Percentiles rank a stretch among this genome's conserved stretches.
Evolutionary conservation across 495 filamentous ascomycete genomes (phyloP).

Genomic region (Elasticomyces elasticus): DNA sequence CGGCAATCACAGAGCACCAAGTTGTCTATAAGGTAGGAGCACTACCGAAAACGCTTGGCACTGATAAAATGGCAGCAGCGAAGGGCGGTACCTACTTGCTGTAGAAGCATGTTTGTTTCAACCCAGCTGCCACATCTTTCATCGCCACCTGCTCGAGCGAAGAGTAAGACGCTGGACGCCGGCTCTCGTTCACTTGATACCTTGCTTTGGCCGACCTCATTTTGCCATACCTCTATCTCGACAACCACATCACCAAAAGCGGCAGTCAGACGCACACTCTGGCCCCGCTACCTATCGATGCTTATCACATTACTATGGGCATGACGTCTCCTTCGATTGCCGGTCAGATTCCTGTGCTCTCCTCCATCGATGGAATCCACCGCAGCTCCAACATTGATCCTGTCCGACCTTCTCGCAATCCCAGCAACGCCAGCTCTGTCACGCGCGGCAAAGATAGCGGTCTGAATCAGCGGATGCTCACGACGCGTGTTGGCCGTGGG

Average conservation of each 20-base stretch:
- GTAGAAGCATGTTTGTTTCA: not conserved
- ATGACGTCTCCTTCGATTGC: constrained; percentile 10
- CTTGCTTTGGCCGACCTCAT: not conserved
- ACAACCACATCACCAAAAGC: not conserved
- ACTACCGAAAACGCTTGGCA: not conserved
- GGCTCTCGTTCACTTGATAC: not conserved
- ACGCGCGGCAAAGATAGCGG: not conserved
- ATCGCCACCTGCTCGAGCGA: not conserved
- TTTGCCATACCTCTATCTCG: not conserved
- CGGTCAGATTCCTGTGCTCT: constrained; percentile 1
- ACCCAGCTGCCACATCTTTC: not conserved
- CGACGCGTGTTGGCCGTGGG: not conserved
- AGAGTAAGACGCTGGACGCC: not conserved
- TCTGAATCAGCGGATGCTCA: not conserved
- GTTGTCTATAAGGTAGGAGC: not conserved
- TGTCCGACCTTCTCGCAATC: not conserved
- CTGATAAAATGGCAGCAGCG: not conserved
- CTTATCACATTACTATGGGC: constrained; percentile 1
- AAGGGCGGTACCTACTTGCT: not conserved
- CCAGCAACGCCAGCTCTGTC: constrained; percentile 4
- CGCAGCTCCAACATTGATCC: not conserved
- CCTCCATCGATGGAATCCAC: not conserved
- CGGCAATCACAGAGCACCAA: not conserved
- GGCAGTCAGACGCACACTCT: constrained; percentile 1
- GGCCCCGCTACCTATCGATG: constrained; percentile 11